These are phyloP conservation scores for Huiozyma sinensis DNA, from an alignment of 805 yeast species.

Conservation along the genomic window DNA sequence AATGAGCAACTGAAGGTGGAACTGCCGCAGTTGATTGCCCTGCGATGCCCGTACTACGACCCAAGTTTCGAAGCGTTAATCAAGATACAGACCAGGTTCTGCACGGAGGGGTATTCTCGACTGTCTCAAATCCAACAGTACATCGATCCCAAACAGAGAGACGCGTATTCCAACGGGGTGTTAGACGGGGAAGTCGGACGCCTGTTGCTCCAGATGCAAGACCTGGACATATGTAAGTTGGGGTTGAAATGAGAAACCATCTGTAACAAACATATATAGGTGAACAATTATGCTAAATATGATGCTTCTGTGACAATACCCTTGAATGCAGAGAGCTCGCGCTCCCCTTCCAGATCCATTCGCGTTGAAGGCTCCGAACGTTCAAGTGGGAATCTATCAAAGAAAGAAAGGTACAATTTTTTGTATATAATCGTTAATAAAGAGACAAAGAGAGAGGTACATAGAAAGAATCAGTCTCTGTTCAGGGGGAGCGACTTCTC, in stretches of 20 bases:
- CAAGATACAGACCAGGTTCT: conserved; percentile 67
- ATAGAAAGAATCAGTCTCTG: too few species aligned
- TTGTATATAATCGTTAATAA: too few species aligned
- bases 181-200: conserved; percentile 62
- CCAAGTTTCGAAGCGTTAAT: conserved; percentile 76
- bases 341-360: too few species aligned
- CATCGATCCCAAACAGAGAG: conserved; percentile 61
- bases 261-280: background rate
- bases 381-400: too few species aligned
- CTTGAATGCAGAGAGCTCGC: too few species aligned
- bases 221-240: conserved; percentile 55
- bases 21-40: conserved; percentile 62
- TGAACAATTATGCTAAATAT: background rate
- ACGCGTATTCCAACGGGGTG: conserved; percentile 68
- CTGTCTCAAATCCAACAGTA: conserved; percentile 73
- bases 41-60: conserved; percentile 72
- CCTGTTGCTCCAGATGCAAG: conserved; percentile 55
- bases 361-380: too few species aligned
- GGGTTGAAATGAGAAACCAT: conserved; percentile 32
- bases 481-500: too few species aligned
- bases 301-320: too few species aligned
- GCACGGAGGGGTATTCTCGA: conserved; percentile 75
- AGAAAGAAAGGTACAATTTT: too few species aligned
- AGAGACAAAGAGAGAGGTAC: too few species aligned
- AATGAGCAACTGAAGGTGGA: conserved; percentile 64